Evolutionary conservation across 1,139 yeast genomes (phyloP).

Genomic region (Saccharomyces hybrid): DNA sequence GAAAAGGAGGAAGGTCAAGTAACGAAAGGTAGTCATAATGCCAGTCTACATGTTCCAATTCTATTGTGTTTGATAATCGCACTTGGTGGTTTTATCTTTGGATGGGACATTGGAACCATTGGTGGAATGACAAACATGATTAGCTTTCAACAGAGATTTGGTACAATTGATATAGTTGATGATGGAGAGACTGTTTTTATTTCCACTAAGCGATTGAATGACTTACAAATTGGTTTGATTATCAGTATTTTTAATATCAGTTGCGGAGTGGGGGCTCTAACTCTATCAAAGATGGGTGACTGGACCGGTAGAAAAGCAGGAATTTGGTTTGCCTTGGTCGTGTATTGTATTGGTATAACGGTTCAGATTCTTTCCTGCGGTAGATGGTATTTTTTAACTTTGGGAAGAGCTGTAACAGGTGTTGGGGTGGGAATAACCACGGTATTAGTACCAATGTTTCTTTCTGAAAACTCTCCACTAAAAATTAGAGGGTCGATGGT

Average conservation of each 20-base stretch:
- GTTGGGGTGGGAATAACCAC: constrained; percentile 48
- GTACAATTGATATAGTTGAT: constrained; percentile 20
- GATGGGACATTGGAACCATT: constrained; percentile 70
- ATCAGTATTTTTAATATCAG: constrained; percentile 64
- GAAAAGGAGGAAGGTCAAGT: background rate
- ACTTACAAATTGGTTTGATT: constrained; percentile 47
- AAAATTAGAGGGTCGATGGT: constrained; percentile 51
- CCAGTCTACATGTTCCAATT: constrained; percentile 17
- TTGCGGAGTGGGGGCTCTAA: constrained; percentile 64
- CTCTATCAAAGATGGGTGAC: constrained; percentile 50
- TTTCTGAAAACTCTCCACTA: constrained; percentile 49
- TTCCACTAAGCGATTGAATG: constrained; percentile 34
- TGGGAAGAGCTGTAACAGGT: constrained; percentile 50
- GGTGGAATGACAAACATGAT: constrained; percentile 59
- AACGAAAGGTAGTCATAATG: background rate
- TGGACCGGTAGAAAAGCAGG: constrained; percentile 48
- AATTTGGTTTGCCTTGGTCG: constrained; percentile 38
- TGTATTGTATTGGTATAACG: constrained; percentile 45
- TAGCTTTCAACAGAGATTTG: constrained; percentile 45
- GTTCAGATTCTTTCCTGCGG: constrained; percentile 37
- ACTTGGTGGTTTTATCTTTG: constrained; percentile 63
- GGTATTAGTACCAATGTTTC: constrained; percentile 49
- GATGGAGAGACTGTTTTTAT: constrained; percentile 27
- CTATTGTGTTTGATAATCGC: constrained; percentile 38
- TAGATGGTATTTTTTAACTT: constrained; percentile 45